Percentiles rank a stretch among this genome's conserved stretches.
These are phyloP conservation scores for Botrytis fragariae DNA, from an alignment of 2,329 filamentous ascomycete genomes.

Conservation along the genomic window DNA sequence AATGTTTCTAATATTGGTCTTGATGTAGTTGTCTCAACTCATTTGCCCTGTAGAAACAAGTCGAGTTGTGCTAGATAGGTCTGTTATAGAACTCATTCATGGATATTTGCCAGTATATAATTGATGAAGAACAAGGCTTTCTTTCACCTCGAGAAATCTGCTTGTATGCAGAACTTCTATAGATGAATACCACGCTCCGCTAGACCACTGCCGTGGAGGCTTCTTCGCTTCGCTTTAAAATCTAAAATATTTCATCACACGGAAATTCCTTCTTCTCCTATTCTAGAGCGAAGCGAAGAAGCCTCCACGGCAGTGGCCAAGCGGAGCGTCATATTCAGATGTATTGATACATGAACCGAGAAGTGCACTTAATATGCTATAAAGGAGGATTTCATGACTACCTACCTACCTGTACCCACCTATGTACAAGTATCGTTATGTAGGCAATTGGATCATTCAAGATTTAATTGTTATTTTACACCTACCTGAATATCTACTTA, in stretches of 20 bases:
- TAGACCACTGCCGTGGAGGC: neutral
- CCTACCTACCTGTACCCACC: neutral
- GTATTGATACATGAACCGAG: neutral
- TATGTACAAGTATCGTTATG: neutral
- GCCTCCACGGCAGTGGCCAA: neutral
- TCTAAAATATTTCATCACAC: neutral
- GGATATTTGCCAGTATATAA: neutral
- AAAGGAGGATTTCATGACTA: neutral
- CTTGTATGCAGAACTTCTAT: neutral
- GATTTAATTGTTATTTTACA: neutral
- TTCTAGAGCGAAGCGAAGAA: neutral
- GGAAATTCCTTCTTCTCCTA: neutral
- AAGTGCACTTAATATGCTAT: neutral
- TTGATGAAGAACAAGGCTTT: neutral
- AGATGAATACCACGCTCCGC: neutral
- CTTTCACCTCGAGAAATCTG: neutral
- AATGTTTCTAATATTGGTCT: neutral
- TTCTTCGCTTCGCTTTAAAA: neutral
- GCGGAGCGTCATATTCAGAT: neutral
- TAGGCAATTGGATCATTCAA: neutral
- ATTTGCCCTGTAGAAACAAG: neutral
- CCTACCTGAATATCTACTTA: neutral
- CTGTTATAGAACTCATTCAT: neutral
- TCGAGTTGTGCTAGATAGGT: neutral
- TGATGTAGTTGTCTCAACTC: neutral